phyloP scores from a whole-genome alignment of 805 yeast species.

The Myxozyma mucilagina region DNA sequence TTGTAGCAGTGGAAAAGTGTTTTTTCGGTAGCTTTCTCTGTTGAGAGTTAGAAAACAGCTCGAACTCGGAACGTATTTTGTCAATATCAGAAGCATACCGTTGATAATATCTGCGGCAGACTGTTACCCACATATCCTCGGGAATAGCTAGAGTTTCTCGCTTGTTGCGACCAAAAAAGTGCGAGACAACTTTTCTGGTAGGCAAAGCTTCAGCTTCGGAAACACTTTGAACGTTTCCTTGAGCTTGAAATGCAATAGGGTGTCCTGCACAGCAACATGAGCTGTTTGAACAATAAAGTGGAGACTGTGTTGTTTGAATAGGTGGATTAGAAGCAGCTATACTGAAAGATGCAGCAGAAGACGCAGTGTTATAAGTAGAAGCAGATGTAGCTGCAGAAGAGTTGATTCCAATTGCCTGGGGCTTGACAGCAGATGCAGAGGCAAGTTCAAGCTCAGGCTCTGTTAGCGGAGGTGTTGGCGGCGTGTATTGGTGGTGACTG shows the following conservation, averaged over 20 bases:
- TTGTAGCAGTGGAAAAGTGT: conserved; percentile 25
- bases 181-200: conserved; percentile 30
- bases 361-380: neutral
- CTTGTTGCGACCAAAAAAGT: conserved; percentile 32
- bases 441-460: neutral
- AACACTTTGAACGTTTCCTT: neutral
- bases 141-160: conserved; percentile 32
- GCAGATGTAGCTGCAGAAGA: too few relatives aligned
- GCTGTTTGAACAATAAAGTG: neutral
- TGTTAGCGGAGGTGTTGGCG: neutral
- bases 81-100: neutral
- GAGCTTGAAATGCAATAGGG: neutral
- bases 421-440: too few relatives aligned
- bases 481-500: neutral
- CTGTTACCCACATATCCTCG: conserved; percentile 21
- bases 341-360: neutral
- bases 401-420: too few relatives aligned
- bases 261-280: neutral
- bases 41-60: neutral
- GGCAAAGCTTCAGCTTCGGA: conserved; percentile 4
- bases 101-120: conserved; percentile 31
- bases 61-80: neutral
- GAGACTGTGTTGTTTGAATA: neutral
- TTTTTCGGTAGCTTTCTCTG: conserved; percentile 27
- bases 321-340: neutral